A percentile compares a stretch with the other conserved stretches of the same genome.
Evolutionary conservation across 768 basidiomycete species (phyloP).

Genomic region (Hebeloma cylindrosporum): DNA sequence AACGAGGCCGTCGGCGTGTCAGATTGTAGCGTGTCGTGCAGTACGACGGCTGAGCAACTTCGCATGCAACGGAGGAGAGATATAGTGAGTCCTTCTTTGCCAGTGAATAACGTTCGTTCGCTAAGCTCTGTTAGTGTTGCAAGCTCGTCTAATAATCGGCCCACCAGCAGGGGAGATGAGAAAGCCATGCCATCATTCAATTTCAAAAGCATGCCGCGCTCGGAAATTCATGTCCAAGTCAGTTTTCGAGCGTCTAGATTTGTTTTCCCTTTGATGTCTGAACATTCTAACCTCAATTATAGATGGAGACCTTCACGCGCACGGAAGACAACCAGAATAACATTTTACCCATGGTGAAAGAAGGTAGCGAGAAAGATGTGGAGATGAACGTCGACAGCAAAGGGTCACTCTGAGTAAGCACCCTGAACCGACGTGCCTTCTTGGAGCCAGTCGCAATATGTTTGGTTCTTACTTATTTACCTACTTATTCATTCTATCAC

Average conservation of each 20-base stretch:
- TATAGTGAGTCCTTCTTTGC: constrained; percentile 37
- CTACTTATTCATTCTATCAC: too few relatives aligned
- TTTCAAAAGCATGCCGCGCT: constrained; percentile 16
- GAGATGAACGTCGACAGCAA: constrained; percentile 35
- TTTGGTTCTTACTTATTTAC: too few relatives aligned
- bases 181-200: constrained; percentile 25
- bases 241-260: background rate
- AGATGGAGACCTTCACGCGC: constrained; percentile 53
- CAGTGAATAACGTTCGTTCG: background rate
- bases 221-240: constrained; percentile 50
- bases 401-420: constrained; percentile 18
- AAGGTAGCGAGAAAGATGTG: constrained; percentile 32
- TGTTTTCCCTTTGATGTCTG: background rate
- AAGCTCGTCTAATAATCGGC: constrained; percentile 27
- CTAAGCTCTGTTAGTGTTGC: constrained; percentile 19
- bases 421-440: too few relatives aligned
- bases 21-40: constrained; percentile 62
- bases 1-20: background rate
- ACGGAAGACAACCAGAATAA: constrained; percentile 30
- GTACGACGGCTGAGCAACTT: constrained; percentile 61
- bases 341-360: constrained; percentile 21
- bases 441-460: too few relatives aligned
- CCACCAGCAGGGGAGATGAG: constrained; percentile 10
- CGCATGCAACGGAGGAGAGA: constrained; percentile 38
- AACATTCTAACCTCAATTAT: background rate